Conservation (phyloP, 1,284 basidiomycete genomes). For the Xerocomus minutiporus region DNA sequence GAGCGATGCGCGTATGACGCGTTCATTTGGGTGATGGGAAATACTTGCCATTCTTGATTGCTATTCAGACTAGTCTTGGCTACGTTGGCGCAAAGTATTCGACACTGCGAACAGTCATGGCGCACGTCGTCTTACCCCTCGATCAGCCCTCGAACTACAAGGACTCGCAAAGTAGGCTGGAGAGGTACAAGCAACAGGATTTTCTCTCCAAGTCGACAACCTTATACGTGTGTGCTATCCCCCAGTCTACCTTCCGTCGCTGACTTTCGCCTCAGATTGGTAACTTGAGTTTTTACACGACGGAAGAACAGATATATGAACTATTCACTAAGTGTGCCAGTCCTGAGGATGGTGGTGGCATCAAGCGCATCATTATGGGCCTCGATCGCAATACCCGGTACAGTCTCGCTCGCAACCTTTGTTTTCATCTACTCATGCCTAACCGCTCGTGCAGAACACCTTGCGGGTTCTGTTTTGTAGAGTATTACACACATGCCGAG, state of each 20-base stretch:
- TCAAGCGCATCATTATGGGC: constrained; percentile 99
- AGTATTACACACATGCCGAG: constrained; percentile 95
- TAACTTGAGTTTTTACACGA: constrained; percentile 96
- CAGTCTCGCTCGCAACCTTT: constrained; percentile 18
- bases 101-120: constrained; percentile 50
- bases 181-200: constrained; percentile 67
- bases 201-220: constrained; percentile 70
- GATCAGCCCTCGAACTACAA: constrained; percentile 96
- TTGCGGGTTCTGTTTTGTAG: constrained; percentile 99
- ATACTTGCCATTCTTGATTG: constrained; percentile 19
- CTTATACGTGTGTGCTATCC: constrained; percentile 57
- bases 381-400: constrained; percentile 92
- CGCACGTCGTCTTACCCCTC: constrained; percentile 78
- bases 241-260: not conserved
- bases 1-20: constrained; percentile 30
- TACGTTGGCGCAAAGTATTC: not conserved
- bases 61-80: not conserved
- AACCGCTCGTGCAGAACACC: constrained; percentile 66
- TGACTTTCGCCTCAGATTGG: constrained; percentile 61
- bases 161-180: constrained; percentile 79
- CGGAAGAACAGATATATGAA: constrained; percentile 99
- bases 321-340: constrained; percentile 90
- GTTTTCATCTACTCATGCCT: constrained; percentile 4
- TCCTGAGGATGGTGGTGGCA: constrained; percentile 88
- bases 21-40: constrained; percentile 30